Base-by-base conservation (phyloP, 129 eudicot genomes). In the Tanacetum coccineum region DNA sequence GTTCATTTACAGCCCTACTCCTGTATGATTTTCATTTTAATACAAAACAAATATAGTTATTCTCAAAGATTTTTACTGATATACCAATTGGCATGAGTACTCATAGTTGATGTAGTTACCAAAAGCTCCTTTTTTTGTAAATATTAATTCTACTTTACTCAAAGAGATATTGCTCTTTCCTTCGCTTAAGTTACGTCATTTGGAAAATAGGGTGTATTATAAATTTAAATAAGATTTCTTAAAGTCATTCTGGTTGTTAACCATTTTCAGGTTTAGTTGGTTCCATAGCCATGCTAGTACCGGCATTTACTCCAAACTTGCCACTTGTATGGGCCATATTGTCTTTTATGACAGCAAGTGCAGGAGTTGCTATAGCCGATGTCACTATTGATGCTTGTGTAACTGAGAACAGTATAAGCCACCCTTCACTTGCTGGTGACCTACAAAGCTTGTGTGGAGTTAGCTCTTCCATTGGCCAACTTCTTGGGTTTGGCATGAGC, bases 361-460 rank as follows among this genome's bases (percentile, higher is more conserved):
- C 95, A 61, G 96, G 89, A 68, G 96, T 81, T 17, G 98, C 98
- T 9, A 80, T 92, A 75, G 96, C 91, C 11, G 96, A 92, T 80
- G 98, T 92, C 70, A 91, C 96, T 52, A 81, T 92, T 44, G 98
- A 92, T 80, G 98, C 98, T 1, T 88, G 91, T 81, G 98, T 92
- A 62, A 90, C 98, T 1, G 88, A 88, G 79, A 86, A 86, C 74
- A 83, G 90, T 77, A 87, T 80, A 40, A 80, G 78, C 50, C 96
- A 88, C 74, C 95, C 88, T 70, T 72, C 84, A 76, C 95, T 92
- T 81, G 95, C 96, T 67, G 87, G 96, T 46, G 97, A 91, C 73
- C 78, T 91, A 90, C 97, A 91, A 78, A 91, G 90, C 81, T 81
- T 87, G 72, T 91, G 96, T 71, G 87, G 91, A 28, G 42, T 91